Evolutionary conservation across 2,329 filamentous ascomycete species (phyloP).

Genomic region (Coniochaeta sp.): DNA sequence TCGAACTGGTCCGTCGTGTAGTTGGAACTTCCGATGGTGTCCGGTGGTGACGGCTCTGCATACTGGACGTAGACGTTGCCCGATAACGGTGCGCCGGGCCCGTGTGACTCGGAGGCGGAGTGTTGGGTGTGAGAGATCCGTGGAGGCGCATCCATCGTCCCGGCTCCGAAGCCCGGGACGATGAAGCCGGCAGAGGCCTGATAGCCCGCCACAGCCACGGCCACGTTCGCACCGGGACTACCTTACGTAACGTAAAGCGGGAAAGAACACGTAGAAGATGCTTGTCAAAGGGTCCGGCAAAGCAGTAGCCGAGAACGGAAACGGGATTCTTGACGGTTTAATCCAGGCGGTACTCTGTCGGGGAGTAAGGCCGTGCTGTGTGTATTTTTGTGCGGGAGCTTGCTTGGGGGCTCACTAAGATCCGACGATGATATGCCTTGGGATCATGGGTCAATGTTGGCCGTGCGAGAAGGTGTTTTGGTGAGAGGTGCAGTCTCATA

Average conservation of each 20-base stretch:
- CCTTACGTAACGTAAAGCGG: not conserved
- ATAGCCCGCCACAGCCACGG: conserved; percentile 29
- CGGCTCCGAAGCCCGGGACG: conserved; percentile 24
- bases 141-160: conserved; percentile 27
- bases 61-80: conserved; percentile 7
- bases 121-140: conserved; percentile 21
- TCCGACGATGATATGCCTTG: not conserved
- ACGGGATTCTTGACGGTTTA: conserved; percentile 4
- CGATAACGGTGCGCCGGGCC: conserved; percentile 8
- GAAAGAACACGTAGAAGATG: not conserved
- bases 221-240: conserved; percentile 14
- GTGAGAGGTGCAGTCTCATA: not conserved
- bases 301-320: not conserved
- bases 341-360: not conserved
- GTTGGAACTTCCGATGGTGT: conserved; percentile 17
- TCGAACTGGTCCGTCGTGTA: conserved; percentile 14
- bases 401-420: conserved; percentile 10
- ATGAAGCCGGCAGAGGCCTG: conserved; percentile 21
- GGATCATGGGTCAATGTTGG: not conserved
- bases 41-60: conserved; percentile 21
- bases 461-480: not conserved
- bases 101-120: conserved; percentile 2
- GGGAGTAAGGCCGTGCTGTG: not conserved
- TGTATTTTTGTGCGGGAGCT: not conserved
- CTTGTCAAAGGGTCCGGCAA: not conserved